Percentiles rank a stretch among this genome's conserved stretches.
phyloP scores from a whole-genome alignment of 1,139 yeast genomes.

The Fermentozyma sake region DNA sequence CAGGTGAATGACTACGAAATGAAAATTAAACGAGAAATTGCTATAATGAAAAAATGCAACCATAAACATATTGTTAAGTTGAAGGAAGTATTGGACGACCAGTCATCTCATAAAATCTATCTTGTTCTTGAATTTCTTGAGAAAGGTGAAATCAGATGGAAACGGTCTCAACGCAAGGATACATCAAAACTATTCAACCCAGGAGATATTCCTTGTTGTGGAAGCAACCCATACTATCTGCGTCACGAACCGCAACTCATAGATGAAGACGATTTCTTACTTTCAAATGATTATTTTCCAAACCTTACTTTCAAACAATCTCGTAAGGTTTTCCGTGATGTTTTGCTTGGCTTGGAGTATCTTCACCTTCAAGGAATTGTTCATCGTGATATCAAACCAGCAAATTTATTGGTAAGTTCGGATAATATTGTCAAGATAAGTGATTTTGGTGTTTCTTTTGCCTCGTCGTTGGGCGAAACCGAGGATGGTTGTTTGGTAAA shows the following conservation, averaged over 20 bases:
- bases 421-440: conserved; percentile 83
- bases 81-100: conserved; percentile 87
- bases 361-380: conserved; percentile 90
- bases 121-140: conserved; percentile 88
- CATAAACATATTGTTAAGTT: conserved; percentile 89
- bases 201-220: conserved; percentile 38
- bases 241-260: conserved; percentile 4
- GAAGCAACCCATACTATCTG: conserved; percentile 12
- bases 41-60: conserved; percentile 89
- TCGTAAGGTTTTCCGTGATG: conserved; percentile 75
- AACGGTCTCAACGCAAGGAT: conserved; percentile 22
- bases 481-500: conserved; percentile 43
- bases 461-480: conserved; percentile 53
- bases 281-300: conserved; percentile 48
- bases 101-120: conserved; percentile 78
- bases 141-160: conserved; percentile 93
- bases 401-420: conserved; percentile 72
- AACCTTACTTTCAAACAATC: conserved; percentile 62
- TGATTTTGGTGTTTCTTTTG: conserved; percentile 95
- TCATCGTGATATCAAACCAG: conserved; percentile 97
- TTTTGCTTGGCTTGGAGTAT: conserved; percentile 85
- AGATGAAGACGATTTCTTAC: conserved; percentile 29
- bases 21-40: conserved; percentile 85
- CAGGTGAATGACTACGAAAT: conserved; percentile 43
- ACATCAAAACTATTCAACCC: not conserved